These are phyloP conservation scores for Phyllosticta paracitricarpa DNA, from an alignment of 2,329 filamentous ascomycete species.

Conservation along the genomic window DNA sequence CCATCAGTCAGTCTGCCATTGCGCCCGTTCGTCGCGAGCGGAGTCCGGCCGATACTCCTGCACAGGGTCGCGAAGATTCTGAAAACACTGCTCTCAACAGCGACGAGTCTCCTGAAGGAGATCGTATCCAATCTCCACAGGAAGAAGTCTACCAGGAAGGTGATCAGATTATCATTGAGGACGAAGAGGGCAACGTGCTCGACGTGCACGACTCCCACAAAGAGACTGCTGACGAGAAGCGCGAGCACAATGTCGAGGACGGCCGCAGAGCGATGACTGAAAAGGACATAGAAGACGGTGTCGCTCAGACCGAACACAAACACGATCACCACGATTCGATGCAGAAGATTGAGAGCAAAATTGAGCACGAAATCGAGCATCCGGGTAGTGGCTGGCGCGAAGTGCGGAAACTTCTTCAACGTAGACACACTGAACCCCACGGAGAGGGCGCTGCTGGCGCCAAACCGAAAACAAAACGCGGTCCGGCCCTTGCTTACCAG, in stretches of 20 bases:
- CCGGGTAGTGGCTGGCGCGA: slow-evolving; percentile 30
- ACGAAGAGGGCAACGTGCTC: slow-evolving; percentile 78
- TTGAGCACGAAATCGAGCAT: slow-evolving; percentile 23
- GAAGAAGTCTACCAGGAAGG: slow-evolving; percentile 76
- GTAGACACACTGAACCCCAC: slow-evolving; percentile 30
- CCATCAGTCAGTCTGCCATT: slow-evolving; percentile 83
- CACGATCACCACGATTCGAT: slow-evolving; percentile 26
- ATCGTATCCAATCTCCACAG: slow-evolving; percentile 24
- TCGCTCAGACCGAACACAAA: slow-evolving; percentile 35
- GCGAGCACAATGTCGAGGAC: slow-evolving; percentile 48
- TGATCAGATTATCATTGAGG: slow-evolving; percentile 67
- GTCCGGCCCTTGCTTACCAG: slow-evolving; percentile 73
- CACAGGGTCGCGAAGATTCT: slow-evolving; percentile 34
- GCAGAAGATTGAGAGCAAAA: slow-evolving; percentile 31
- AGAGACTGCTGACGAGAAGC: slow-evolving; percentile 45
- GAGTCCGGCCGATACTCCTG: slow-evolving; percentile 17
- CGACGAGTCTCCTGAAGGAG: slow-evolving; percentile 28
- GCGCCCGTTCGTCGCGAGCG: slow-evolving; percentile 42
- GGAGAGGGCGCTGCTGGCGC: slow-evolving; percentile 22
- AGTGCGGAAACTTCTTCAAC: slow-evolving; percentile 31
- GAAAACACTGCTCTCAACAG: slow-evolving; percentile 35
- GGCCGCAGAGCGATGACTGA: slow-evolving; percentile 46
- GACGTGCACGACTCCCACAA: slow-evolving; percentile 36
- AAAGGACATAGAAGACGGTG: slow-evolving; percentile 31
- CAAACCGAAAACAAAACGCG: slow-evolving; percentile 37